phyloP scores from a whole-genome alignment of 2,329 filamentous ascomycete species.

The Scedosporium apiospermum region DNA sequence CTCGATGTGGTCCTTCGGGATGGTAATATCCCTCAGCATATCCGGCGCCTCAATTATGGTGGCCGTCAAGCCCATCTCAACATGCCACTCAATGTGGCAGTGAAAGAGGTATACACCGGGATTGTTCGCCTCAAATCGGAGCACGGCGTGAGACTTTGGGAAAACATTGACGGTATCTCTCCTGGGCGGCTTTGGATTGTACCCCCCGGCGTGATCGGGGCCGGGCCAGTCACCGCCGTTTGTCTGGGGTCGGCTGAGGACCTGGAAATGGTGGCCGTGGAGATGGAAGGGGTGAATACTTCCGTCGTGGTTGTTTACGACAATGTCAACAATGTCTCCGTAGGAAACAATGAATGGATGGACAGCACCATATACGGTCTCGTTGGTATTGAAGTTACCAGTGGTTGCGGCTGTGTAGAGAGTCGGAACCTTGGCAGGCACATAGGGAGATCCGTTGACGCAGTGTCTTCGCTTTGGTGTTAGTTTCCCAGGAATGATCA shows the following conservation, averaged over 20 bases:
- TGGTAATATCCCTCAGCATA: conserved; percentile 41
- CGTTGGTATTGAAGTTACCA: conserved; percentile 32
- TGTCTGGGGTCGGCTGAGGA: conserved; percentile 30
- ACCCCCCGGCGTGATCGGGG: conserved; percentile 11
- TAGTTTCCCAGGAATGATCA: background rate
- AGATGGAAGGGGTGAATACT: conserved; percentile 42
- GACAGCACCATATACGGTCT: conserved; percentile 31
- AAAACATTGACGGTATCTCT: conserved; percentile 30
- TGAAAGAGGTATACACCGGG: conserved; percentile 48
- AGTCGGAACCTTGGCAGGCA: conserved; percentile 58
- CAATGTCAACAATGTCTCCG: conserved; percentile 33
- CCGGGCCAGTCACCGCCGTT: conserved; percentile 26
- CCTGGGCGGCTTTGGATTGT: conserved; percentile 18
- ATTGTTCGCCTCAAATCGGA: conserved; percentile 42
- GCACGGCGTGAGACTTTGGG: conserved; percentile 34
- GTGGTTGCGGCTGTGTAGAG: conserved; percentile 61
- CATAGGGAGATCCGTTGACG: conserved; percentile 58
- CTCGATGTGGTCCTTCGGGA: conserved; percentile 49
- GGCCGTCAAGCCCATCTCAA: conserved; percentile 46
- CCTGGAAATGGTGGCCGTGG: conserved; percentile 45
- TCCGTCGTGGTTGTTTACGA: conserved; percentile 38
- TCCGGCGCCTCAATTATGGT: conserved; percentile 48
- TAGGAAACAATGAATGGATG: conserved; percentile 29
- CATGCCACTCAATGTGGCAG: conserved; percentile 54
- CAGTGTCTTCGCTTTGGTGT: conserved; percentile 25